These are phyloP conservation scores for Penicillium sp. DNA, from an alignment of 2,329 filamentous ascomycete species.

Conservation along the genomic window DNA sequence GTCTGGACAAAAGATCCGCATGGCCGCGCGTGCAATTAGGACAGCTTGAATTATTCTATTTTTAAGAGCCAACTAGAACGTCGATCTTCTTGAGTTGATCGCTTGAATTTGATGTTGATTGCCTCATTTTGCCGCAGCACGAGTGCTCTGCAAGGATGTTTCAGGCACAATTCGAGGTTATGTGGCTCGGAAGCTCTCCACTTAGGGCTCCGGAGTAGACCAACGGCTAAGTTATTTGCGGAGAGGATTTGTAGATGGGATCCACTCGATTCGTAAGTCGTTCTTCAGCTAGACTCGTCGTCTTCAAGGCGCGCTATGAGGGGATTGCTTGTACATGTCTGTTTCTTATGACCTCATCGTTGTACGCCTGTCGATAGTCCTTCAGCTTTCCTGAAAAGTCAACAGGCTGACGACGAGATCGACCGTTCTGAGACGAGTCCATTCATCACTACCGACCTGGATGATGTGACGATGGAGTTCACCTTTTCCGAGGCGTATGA, in stretches of 20 bases:
- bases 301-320: neutral
- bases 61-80: neutral
- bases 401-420: neutral
- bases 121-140: neutral
- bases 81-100: neutral
- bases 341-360: neutral
- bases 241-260: neutral
- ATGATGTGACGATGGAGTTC: neutral
- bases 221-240: neutral
- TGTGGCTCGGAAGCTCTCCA: neutral
- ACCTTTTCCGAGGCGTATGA: neutral
- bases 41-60: neutral
- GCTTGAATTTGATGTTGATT: neutral
- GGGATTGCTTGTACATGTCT: neutral
- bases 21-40: neutral
- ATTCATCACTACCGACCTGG: neutral
- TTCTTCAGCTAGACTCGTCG: neutral
- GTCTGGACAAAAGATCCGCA: neutral
- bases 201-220: neutral
- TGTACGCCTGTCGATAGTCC: neutral
- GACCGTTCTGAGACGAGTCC: neutral
- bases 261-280: neutral
- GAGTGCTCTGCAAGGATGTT: neutral
- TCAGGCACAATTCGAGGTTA: neutral
- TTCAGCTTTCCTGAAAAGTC: neutral